Evolutionary conservation across 2,329 filamentous ascomycete genomes (phyloP).

Genomic region (Arthrobotrys sphaeroides): DNA sequence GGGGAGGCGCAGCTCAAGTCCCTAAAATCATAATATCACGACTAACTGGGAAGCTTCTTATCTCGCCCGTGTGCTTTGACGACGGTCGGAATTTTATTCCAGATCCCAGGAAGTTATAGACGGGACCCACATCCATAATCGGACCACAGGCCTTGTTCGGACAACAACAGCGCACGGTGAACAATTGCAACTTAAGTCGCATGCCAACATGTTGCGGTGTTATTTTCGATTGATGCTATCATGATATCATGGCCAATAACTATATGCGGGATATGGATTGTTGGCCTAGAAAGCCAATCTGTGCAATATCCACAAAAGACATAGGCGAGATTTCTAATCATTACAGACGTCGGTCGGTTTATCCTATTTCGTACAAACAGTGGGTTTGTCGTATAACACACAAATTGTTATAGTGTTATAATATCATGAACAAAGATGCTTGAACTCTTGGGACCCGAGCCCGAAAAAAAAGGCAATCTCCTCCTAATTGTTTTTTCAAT

Average conservation of each 20-base stretch:
- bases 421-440: neutral
- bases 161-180: neutral
- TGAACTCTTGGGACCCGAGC: too few relatives aligned
- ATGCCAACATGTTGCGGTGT: constrained; percentile 3
- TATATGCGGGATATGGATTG: neutral
- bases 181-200: neutral
- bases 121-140: constrained; percentile 18
- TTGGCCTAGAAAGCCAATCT: neutral
- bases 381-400: neutral
- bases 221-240: neutral
- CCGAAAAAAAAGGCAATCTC: constrained; percentile 35
- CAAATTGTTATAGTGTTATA: constrained; percentile 3
- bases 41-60: constrained; percentile 1
- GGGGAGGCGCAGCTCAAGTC: constrained; percentile 50
- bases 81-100: constrained; percentile 22
- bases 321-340: constrained; percentile 8
- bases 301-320: neutral
- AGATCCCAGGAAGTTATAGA: constrained; percentile 14
- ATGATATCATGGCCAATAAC: constrained; percentile 8
- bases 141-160: neutral
- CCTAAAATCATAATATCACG: constrained; percentile 17
- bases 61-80: constrained; percentile 48
- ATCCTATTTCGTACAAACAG: neutral
- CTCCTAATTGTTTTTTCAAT: constrained; percentile 42
- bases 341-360: neutral